These are phyloP conservation scores for Fusarium solani-melongenae DNA, from an alignment of 2,329 filamentous ascomycete genomes.

Conservation along the genomic window DNA sequence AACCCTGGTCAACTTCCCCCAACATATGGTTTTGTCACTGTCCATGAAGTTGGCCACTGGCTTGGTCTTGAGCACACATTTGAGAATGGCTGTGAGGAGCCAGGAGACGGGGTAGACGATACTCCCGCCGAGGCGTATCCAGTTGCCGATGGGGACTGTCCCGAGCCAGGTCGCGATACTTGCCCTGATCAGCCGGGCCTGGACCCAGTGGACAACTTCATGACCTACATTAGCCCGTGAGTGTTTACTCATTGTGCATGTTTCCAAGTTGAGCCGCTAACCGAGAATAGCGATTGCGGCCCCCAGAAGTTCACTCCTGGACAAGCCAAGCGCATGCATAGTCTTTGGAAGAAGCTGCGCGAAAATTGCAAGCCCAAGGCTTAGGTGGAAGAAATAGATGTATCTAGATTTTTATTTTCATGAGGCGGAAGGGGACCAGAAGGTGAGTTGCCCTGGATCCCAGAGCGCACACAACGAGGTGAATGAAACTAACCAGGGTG, in stretches of 20 bases:
- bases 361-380: neutral
- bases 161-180: constrained; percentile 10
- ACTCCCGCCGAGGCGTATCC: constrained; percentile 12
- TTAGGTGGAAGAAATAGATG: neutral
- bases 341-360: constrained; percentile 19
- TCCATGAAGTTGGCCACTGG: constrained; percentile 28
- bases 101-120: constrained; percentile 21
- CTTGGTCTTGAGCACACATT: constrained; percentile 29
- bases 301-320: constrained; percentile 14
- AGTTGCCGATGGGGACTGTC: neutral
- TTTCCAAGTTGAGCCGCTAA: neutral
- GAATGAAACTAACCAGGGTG: neutral
- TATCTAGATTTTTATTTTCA: neutral
- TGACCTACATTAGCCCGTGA: constrained; percentile 12
- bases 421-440: neutral
- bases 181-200: constrained; percentile 22
- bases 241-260: neutral
- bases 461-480: neutral
- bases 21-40: neutral
- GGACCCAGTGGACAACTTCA: constrained; percentile 19
- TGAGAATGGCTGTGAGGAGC: constrained; percentile 17
- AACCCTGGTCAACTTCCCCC: neutral
- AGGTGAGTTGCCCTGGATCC: neutral
- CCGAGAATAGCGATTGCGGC: neutral
- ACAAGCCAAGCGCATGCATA: constrained; percentile 24